Base-by-base conservation (phyloP, 2,329 filamentous ascomycete genomes). In the Hypoxylon sp. region DNA sequence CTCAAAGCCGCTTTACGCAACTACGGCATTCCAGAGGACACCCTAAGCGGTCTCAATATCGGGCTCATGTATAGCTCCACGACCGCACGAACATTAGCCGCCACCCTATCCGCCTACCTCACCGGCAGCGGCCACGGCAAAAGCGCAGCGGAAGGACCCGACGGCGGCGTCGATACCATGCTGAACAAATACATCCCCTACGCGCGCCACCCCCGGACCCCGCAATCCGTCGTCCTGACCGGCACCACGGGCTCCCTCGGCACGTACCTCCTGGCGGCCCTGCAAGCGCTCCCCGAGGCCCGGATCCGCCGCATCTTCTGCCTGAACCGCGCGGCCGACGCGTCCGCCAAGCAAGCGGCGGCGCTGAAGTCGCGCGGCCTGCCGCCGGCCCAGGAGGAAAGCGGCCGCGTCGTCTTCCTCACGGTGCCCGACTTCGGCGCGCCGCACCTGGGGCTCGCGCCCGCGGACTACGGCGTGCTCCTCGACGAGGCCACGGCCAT, bases 1-100 rank as follows among this genome's bases (percentile, higher is more conserved):
- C 64, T 75, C 38, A 75, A 74, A 48, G 73, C 73, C 1, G 72
- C 69, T 2, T 64, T 75, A 25, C 66, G 73, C 23, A 66, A 61
- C 49, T 63, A 61, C 38, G 67, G 60, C 7, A 28, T 69, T 21
- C 2, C 63, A 0, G 70, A 74, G 9, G 60, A 70, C 1, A 21
- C 41, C 1, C 49, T 70, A 5, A 23, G 36, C n/a, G 60, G 63
- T 14, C 25, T 70, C 7, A 57, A 60, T 13, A 70, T 70, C 28
- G 51, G 68, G 1, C 45, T 70, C 4, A 55, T 70, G 53, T 70
- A 70, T 45, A 64, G 63, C 49, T 56, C 63, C 3, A 63, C 68
- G 4, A 70, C 65, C 2, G 52, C 68, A 2, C 32, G 51, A 7
- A 25, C 41, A 4, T 43, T 70, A 5, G 62, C 68, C 9, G 19